Base-by-base conservation (phyloP, 352 stramenopile species). In the Pythium apleroticum region DNA sequence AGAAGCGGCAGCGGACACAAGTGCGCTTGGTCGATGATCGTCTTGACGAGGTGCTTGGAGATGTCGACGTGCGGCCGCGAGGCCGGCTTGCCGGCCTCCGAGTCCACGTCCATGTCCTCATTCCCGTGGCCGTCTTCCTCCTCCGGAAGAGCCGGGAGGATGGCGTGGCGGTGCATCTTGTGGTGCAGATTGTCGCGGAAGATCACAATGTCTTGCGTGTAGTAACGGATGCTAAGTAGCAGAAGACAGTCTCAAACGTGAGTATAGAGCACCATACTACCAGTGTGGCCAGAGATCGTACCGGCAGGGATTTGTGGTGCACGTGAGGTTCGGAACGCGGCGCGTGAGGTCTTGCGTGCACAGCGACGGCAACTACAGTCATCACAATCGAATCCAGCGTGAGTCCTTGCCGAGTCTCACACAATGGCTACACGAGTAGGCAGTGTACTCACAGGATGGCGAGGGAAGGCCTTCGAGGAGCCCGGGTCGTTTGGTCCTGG, bases 21-120 rank as follows among this genome's bases (percentile, higher is more conserved):
- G 64, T 98, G 95, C 15, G 88, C 90, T 80, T 98, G 94, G 67
- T 98, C 90, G 41, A 98, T 86, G 12, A 98, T 58, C 58, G 90
- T 92, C 74, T 91, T 86, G 73, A 87, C 76, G 77, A 97, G 60
- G 83, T 96, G 88, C 54, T 96, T 91, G 33, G 85, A 91, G 46
- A 93, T 81, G 25, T 95, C 81, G 8, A 80, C 80, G 49, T 91
- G 76, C 7, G 76, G 30, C 2, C 53, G 69, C 15, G 75, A 60
- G 3, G 57, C 58, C 14, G 68, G 55, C 4, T 74, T 62, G 39
- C 17, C 57, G 19, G 45, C 41, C 6, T 57, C 60, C 4, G 55
- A 66, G 27, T 82, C 15, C 72, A 67, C 59, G 55, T 80, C 72
- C 48, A 73, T 63, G n/a, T 80, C 73, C 20, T 72, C 80, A 4